Evolutionary conservation across 129 eudicot genomes (phyloP).

Genomic region (Artemisia argyi): DNA sequence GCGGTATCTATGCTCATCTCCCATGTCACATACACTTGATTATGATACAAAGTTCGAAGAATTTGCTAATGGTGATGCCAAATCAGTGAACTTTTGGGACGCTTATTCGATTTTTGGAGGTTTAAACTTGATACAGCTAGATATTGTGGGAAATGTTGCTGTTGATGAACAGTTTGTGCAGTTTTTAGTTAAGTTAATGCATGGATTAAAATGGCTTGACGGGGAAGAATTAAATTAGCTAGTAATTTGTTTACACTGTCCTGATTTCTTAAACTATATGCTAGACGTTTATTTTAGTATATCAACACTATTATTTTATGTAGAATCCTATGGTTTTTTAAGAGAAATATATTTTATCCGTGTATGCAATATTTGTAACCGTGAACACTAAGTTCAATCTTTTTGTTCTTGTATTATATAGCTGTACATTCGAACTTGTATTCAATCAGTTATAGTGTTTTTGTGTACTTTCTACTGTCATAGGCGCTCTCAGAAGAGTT

Average conservation of each 20-base stretch:
- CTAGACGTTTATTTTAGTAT: no score
- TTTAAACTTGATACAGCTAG: conserved; percentile 58
- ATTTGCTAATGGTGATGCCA: conserved; percentile 21
- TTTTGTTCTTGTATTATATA: no score
- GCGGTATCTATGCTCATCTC: conserved; percentile 76
- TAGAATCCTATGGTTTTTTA: no score
- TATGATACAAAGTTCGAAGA: conserved; percentile 41
- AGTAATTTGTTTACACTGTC: neutral
- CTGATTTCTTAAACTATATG: no score
- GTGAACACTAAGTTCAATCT: no score
- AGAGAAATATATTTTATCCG: no score
- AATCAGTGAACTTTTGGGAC: conserved; percentile 55
- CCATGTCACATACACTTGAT: conserved; percentile 52
- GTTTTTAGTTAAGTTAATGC: conserved; percentile 53
- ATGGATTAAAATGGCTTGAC: conserved; percentile 67
- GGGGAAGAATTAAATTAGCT: neutral
- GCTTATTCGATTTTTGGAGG: conserved; percentile 55
- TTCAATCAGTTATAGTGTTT: no score
- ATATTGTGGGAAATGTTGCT: conserved; percentile 60
- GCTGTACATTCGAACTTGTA: no score
- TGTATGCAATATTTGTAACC: no score
- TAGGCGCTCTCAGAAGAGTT: no score
- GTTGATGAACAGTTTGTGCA: conserved; percentile 44
- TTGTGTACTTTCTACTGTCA: no score
- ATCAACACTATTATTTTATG: no score